Evolutionary conservation across 345 rosid genomes (phyloP).

Genomic region (Aurinia saxatilis): DNA sequence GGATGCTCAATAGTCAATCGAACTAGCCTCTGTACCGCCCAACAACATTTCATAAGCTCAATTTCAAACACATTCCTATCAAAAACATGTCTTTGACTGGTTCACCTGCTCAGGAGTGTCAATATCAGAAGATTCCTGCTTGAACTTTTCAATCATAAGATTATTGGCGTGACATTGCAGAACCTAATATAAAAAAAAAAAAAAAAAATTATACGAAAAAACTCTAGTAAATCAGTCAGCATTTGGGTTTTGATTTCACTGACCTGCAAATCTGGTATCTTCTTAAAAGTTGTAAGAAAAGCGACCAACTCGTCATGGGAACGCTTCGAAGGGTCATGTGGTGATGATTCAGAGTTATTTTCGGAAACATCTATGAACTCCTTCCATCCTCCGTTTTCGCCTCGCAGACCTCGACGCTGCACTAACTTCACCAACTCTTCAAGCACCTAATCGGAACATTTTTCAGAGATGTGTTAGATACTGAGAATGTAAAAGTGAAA

Average conservation of each 20-base stretch:
- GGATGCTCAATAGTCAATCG: conserved; percentile 69
- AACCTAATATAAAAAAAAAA: conserved; percentile 25
- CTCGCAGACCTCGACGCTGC: conserved; percentile 44
- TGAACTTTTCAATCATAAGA: conserved; percentile 25
- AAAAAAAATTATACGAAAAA: conserved; percentile 3
- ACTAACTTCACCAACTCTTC: conserved; percentile 48
- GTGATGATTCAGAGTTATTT: too few relatives aligned
- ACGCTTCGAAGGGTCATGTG: conserved; percentile 54
- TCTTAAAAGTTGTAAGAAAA: conserved; percentile 46
- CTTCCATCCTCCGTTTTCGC: conserved; percentile 52
- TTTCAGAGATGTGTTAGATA: too few relatives aligned
- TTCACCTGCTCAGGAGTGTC: conserved; percentile 57
- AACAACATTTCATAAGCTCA: conserved; percentile 26
- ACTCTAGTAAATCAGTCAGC: not conserved
- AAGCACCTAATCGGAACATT: conserved; percentile 44
- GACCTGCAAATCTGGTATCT: conserved; percentile 9
- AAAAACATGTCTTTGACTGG: not conserved
- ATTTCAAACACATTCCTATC: not conserved
- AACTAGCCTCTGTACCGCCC: conserved; percentile 64
- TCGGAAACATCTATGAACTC: conserved; percentile 51
- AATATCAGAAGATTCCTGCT: conserved; percentile 24
- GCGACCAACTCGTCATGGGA: conserved; percentile 33
- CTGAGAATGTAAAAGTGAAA: too few relatives aligned
- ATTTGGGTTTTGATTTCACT: not conserved
- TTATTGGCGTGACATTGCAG: conserved; percentile 34